Evolutionary conservation across 306 rosid species (phyloP).

Genomic region (Cucurbita moschata): DNA sequence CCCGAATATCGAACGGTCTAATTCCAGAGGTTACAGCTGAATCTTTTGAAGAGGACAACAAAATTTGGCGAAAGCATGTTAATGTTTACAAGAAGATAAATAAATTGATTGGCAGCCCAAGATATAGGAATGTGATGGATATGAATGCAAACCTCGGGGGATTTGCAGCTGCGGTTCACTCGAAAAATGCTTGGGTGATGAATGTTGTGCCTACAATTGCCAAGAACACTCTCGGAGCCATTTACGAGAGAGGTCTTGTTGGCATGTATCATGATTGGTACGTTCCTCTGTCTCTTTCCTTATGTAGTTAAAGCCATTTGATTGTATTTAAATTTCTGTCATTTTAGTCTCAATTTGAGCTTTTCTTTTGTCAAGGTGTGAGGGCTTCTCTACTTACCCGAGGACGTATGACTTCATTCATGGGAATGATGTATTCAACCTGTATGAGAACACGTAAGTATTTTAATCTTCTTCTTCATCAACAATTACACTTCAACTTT

Average conservation of each 20-base stretch:
- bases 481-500: not conserved
- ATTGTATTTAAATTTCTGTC: not conserved
- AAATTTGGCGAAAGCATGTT: slow-evolving; percentile 67
- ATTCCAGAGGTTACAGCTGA: slow-evolving; percentile 53
- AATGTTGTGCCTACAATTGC: slow-evolving; percentile 80
- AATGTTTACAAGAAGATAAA: slow-evolving; percentile 53
- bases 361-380: slow-evolving; percentile 57
- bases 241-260: slow-evolving; percentile 85
- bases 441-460: slow-evolving; percentile 65
- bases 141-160: slow-evolving; percentile 99
- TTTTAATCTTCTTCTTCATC: slow-evolving; percentile 11
- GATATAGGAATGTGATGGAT: slow-evolving; percentile 87
- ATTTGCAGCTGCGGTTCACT: slow-evolving; percentile 81
- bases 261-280: slow-evolving; percentile 98
- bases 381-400: slow-evolving; percentile 97
- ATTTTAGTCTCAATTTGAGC: not conserved
- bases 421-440: slow-evolving; percentile 60
- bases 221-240: slow-evolving; percentile 63
- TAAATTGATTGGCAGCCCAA: slow-evolving; percentile 50
- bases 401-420: slow-evolving; percentile 93
- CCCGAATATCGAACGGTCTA: slow-evolving; percentile 56
- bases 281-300: slow-evolving; percentile 8
- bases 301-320: not conserved
- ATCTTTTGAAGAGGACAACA: slow-evolving; percentile 71
- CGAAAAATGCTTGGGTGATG: slow-evolving; percentile 87